Conservation (phyloP, 805 yeast genomes). For the Starmerella khaoyaiensis region DNA sequence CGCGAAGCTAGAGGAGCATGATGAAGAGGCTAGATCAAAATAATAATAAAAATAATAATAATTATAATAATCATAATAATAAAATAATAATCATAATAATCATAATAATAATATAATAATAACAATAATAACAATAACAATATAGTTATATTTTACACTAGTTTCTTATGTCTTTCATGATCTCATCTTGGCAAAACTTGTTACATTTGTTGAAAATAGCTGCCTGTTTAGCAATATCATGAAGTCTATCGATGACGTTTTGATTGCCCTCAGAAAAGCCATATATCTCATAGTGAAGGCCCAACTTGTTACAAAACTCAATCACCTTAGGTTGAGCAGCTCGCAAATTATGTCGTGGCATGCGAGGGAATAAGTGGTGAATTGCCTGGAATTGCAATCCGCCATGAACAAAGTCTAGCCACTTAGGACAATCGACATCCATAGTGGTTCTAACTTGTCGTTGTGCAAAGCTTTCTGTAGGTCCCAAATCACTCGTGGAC, state of each 20-base stretch:
- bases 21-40: background rate
- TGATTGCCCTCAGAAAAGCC: constrained; percentile 72
- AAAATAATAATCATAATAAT: background rate
- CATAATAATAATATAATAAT: background rate
- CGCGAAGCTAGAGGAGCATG: constrained; percentile 39
- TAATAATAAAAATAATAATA: background rate
- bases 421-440: constrained; percentile 89
- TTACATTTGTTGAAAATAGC: constrained; percentile 62
- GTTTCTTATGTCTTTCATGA: constrained; percentile 7
- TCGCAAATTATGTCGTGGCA: constrained; percentile 80
- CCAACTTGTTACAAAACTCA: constrained; percentile 62
- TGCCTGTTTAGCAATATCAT: constrained; percentile 70
- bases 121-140: background rate
- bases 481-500: constrained; percentile 80
- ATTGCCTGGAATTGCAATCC: constrained; percentile 86
- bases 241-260: constrained; percentile 53
- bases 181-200: constrained; percentile 44
- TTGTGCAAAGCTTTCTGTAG: constrained; percentile 62
- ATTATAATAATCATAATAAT: background rate
- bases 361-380: constrained; percentile 78
- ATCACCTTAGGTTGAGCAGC: constrained; percentile 58
- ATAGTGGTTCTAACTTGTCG: constrained; percentile 80
- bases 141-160: background rate
- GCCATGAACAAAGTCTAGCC: constrained; percentile 86
- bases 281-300: constrained; percentile 67